Evolutionary conservation across 1,284 basidiomycete genomes (phyloP), one percentile per base, ranked within the genome.

Genomic region (Pseudozyma tsukubaensis): DNA sequence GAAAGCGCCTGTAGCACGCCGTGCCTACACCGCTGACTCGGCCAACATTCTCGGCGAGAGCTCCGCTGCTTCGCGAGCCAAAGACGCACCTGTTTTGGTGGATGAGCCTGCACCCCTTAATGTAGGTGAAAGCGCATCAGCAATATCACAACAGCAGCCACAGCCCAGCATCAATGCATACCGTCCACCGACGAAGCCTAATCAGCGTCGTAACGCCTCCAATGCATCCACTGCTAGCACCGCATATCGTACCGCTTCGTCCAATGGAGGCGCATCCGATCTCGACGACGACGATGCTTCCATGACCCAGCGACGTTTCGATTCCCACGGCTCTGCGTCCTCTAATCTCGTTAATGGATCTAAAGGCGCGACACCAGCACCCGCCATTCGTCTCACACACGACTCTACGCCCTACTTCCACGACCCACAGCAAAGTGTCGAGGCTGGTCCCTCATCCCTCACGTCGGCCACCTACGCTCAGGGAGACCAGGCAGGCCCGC

Each of bases 351-450:
- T 50, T 6, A 52, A 52, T 29, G 67, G 60, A 2, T 14, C 34
- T 42, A 54, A 62, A 13, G 56, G 32, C 19, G 34, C 36, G 1
- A 24, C 21, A 2, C 32, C 59, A 35, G 64, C 73, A 12, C 73
- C 73, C 7, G 60, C 73, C 12, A 76, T 76, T 29, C 62, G 60
- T 9, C 62, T 76, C 18, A 76, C 73, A 1, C 73, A 76, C 50
- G 73, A 76, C 35, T 43, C 60, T 10, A 59, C 64, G 13, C 73
- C 68, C 3, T 76, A 76, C 52, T 36, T 45, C 6, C 67, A 70
- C 53, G 57, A 70, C 19, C 50, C 57, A 2, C 39, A 50, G 12
- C 47, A 45, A 39, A 35, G 52, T 5, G 53, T 36, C 19, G 59
- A 63, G 24, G 60, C 60, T 2, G 66, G 60, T 29, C 24, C 24